Evolutionary conservation across 495 filamentous ascomycete genomes (phyloP).

Genomic region (Emericellopsis terricola): DNA sequence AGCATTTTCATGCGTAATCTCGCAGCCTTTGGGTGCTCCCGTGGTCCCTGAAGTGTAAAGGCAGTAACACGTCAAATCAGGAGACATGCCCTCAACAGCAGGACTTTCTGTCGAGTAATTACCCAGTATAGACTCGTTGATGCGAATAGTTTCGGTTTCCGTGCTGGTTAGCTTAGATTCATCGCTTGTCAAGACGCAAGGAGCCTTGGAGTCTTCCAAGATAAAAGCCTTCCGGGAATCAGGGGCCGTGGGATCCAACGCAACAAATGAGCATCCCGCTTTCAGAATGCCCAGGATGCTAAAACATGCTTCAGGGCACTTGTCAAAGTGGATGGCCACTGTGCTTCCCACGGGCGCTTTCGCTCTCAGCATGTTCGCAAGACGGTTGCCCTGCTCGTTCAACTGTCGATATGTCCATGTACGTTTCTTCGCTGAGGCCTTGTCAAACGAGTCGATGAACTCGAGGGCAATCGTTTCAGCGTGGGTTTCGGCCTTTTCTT

Average conservation of each 20-base stretch:
- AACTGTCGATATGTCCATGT: slow-evolving; percentile 46
- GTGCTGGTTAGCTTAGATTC: too few species aligned
- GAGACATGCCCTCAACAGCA: slow-evolving; percentile 5
- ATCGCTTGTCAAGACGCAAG: slow-evolving; percentile 29
- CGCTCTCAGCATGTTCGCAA: slow-evolving; percentile 33
- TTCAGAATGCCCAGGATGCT: slow-evolving; percentile 68
- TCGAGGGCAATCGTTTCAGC: slow-evolving; percentile 38
- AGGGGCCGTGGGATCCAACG: slow-evolving; percentile 49
- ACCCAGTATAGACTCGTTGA: slow-evolving; percentile 18
- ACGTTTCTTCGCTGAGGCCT: slow-evolving; percentile 11
- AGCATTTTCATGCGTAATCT: slow-evolving; percentile 54
- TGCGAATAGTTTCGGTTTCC: slow-evolving; percentile 16
- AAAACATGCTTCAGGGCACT: slow-evolving; percentile 61
- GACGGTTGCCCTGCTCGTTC: slow-evolving; percentile 37
- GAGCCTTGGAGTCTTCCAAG: slow-evolving; percentile 38
- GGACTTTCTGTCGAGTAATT: slow-evolving; percentile 7
- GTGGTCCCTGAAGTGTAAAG: slow-evolving; percentile 75
- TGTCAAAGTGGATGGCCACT: slow-evolving; percentile 65
- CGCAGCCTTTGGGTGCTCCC: slow-evolving; percentile 60
- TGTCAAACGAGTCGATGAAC: slow-evolving; percentile 27
- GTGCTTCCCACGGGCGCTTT: slow-evolving; percentile 28
- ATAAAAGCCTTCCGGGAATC: slow-evolving; percentile 45
- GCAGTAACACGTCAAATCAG: slow-evolving; percentile 37
- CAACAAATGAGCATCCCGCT: slow-evolving; percentile 66
- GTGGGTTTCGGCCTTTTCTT: slow-evolving; percentile 18